Evolutionary conservation across 148 eudicot genomes (phyloP), one percentile per base, ranked within the genome.

Genomic region (Fagopyrum homotropicum): DNA sequence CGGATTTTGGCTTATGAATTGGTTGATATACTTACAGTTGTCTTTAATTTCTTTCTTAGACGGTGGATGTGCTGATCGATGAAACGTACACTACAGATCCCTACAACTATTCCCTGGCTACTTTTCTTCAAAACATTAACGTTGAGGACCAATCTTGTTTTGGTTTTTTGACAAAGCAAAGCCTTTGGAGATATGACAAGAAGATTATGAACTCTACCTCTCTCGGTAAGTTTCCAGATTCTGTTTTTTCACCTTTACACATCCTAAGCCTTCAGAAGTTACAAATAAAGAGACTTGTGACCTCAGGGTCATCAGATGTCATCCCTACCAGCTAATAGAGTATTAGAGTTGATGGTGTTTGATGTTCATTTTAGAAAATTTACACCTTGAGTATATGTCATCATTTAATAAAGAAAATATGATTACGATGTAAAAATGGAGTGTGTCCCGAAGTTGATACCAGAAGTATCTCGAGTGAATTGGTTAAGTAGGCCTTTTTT

Each of bases 181-280:
- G 89, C 83, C 60, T 95, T 45, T 95, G 99, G 99, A 89, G 99
- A 87, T 90, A 88, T 73, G 97, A 95, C 75, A 95, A 95, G 80
- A 81, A 86, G 70, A 70, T 89, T 26, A 85, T 80, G 55, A 86
- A 84, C 75, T 80, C 84, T 40, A 73, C 81, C 29, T 73, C 84
- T 77, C 92, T 90, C 19, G 99, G 99, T 95, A 80, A 86, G 85
- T 48, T 7, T 49, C 56, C 22, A 56, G 69, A 4, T 76, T 66
- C 17, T 8, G 64, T 10, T 78, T 49, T 73, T 14, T 73, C 17
- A 48, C n/a, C 59, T 73, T 49, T 46, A 26, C 35, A 72, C 16
- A 50, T 66, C 17, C 71, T 44, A 66, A 30, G 5, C 71, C 46
- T 17, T 30, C 6, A 29, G 45, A 19, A 35, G 40, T 35, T 35